Evolutionary conservation across 257 asterid genomes (phyloP).

Genomic region (Solanum clarkiae): DNA sequence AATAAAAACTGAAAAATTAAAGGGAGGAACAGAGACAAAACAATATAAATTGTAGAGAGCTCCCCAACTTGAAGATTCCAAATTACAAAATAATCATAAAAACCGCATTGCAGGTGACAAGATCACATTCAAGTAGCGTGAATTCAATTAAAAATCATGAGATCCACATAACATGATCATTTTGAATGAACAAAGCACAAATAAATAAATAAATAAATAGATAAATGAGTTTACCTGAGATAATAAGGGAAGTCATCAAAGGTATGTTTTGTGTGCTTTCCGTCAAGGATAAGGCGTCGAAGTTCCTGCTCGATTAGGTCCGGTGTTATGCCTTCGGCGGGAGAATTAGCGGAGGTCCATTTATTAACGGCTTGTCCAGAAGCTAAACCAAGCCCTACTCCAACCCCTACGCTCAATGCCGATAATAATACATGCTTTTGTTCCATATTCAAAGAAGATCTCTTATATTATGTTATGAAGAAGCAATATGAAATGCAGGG

Average conservation of each 20-base stretch:
- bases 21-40: background rate
- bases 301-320: slow-evolving; percentile 58
- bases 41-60: background rate
- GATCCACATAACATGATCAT: background rate
- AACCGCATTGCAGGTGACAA: background rate
- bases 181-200: too few relatives aligned
- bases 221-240: slow-evolving; percentile 42
- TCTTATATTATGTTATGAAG: background rate
- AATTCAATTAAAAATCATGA: background rate
- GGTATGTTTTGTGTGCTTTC: slow-evolving; percentile 35
- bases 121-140: background rate
- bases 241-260: slow-evolving; percentile 76
- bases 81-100: background rate
- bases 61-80: background rate
- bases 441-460: slow-evolving; percentile 55
- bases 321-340: slow-evolving; percentile 38
- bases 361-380: slow-evolving; percentile 58
- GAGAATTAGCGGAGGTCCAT: slow-evolving; percentile 30
- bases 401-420: slow-evolving; percentile 86
- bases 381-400: slow-evolving; percentile 71
- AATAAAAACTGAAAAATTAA: background rate
- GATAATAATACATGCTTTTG: slow-evolving; percentile 68
- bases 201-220: too few relatives aligned
- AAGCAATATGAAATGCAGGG: background rate
- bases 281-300: slow-evolving; percentile 43